phyloP scores from a whole-genome alignment of 2,329 filamentous ascomycete genomes.

The Aspergillus phoenicis region DNA sequence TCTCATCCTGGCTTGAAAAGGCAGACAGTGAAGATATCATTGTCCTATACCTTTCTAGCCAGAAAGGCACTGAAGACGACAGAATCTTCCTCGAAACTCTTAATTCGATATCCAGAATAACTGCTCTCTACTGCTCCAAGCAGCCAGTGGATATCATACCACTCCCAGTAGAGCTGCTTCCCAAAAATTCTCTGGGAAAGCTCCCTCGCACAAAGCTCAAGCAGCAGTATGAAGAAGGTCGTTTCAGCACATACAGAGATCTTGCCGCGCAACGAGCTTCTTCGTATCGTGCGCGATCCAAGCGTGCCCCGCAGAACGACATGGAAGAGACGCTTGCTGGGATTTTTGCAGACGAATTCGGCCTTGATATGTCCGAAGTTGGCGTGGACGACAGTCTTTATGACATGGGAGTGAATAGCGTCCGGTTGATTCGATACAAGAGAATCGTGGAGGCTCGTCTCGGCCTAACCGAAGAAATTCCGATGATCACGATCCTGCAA shows the following conservation, averaged over 20 bases:
- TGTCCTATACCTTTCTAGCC: not conserved
- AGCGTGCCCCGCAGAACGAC: not conserved
- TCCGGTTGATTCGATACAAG: conserved; percentile 7
- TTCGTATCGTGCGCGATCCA: not conserved
- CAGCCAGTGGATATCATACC: conserved; percentile 1
- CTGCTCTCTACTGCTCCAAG: conserved; percentile 2
- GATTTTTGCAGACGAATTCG: not conserved
- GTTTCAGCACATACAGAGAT: not conserved
- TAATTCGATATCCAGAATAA: conserved; percentile 1
- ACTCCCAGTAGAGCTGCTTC: not conserved
- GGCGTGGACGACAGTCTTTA: conserved; percentile 1
- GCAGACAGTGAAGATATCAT: conserved; percentile 4
- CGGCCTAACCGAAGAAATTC: not conserved
- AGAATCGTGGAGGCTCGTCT: conserved; percentile 5
- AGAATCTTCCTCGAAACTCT: not conserved
- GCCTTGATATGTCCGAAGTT: not conserved
- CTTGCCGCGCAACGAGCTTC: not conserved
- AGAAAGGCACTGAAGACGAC: not conserved
- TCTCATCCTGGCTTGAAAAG: not conserved
- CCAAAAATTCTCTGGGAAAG: conserved; percentile 1
- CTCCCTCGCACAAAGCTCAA: conserved; percentile 5
- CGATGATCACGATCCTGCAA: conserved; percentile 7
- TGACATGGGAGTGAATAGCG: conserved; percentile 5
- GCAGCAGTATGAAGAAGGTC: conserved; percentile 2
- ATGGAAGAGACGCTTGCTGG: not conserved